These are phyloP conservation scores for Tylopilus sp. DNA, from an alignment of 768 basidiomycete species.

Conservation along the genomic window DNA sequence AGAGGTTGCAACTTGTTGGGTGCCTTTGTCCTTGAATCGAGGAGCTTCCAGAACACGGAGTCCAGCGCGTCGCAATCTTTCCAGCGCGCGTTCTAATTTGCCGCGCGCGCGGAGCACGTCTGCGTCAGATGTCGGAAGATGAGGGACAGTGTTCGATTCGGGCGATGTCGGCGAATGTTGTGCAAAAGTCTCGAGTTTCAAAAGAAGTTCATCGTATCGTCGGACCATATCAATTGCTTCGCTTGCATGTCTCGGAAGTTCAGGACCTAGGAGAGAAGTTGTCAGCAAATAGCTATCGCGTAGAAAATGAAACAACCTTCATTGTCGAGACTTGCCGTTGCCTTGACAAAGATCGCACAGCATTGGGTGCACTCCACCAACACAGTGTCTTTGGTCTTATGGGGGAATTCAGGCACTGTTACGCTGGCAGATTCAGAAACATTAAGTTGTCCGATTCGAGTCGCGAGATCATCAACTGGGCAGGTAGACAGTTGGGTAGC, in stretches of 20 bases:
- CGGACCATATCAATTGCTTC: slow-evolving; percentile 16
- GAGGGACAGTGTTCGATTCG: background rate
- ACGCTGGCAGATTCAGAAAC: slow-evolving; percentile 10
- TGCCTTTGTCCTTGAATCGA: slow-evolving; percentile 7
- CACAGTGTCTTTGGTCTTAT: slow-evolving; percentile 8
- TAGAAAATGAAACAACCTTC: slow-evolving; percentile 7
- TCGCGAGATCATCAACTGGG: slow-evolving; percentile 17
- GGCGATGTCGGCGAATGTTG: background rate
- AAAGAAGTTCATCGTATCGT: slow-evolving; percentile 17
- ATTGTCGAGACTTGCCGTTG: slow-evolving; percentile 34
- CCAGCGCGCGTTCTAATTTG: slow-evolving; percentile 61
- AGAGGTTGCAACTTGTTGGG: slow-evolving; percentile 12
- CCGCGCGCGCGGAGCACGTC: slow-evolving; percentile 35
- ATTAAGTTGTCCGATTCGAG: slow-evolving; percentile 18
- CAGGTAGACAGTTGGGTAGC: background rate
- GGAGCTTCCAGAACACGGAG: slow-evolving; percentile 44
- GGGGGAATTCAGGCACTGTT: background rate
- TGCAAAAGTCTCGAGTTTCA: slow-evolving; percentile 7
- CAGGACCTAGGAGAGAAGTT: slow-evolving; percentile 7
- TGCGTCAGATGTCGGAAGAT: background rate
- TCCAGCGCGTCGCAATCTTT: slow-evolving; percentile 51
- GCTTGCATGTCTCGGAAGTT: slow-evolving; percentile 18
- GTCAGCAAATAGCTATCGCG: background rate
- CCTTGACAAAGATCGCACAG: slow-evolving; percentile 43
- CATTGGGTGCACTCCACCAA: slow-evolving; percentile 39